Base-by-base conservation (phyloP, 2,329 filamentous ascomycete species). In the Phialophora expanda region DNA sequence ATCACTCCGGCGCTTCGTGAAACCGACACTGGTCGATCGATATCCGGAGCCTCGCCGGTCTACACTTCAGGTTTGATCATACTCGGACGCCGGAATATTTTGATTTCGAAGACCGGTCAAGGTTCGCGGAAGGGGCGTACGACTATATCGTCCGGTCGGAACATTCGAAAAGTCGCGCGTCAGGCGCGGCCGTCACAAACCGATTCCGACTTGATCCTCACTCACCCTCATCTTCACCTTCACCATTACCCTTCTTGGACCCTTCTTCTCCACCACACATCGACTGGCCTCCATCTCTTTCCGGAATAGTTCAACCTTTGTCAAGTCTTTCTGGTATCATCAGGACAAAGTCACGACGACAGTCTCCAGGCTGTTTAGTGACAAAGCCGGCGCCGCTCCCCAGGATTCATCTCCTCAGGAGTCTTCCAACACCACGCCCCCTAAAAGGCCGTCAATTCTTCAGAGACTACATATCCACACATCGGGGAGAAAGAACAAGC, bases 311-410 rank as follows among this genome's bases (percentile, higher is more conserved):
- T 41, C n/a, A 51, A 55, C 24, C 22, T 28, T 64, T 55, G 60
- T 61, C 61, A 57, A 55, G 54, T 53, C 38, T 58, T 55, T 22
- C 12, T 53, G 24, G 44, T 17, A 58, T 55, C 34, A 46, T 44
- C 55, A 38, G 17, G 50, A 51, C 26, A 54, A 20, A 62, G 61
- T 57, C 70, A 71, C 60, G 54, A 73, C 70, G 67, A 71, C 70
- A 32, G 67, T 71, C 61, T 69, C 70, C 50, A 67, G 64, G 51
- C 59, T 70, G 41, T 72, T 70, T 57, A 66, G 68, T 38, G 69
- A 71, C 66, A 73, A 67, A 71, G 46, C 63, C 67, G 71, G 70
- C 66, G 71, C 71, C 69, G 64, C 66, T 67, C 64, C 66, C 53
- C 71, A 68, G 60, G 67, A 67, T 66, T 65, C 61, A 53, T 56